Base-by-base conservation (phyloP, 176 grass and related monocot genomes). In the Oryza rufipogon region DNA sequence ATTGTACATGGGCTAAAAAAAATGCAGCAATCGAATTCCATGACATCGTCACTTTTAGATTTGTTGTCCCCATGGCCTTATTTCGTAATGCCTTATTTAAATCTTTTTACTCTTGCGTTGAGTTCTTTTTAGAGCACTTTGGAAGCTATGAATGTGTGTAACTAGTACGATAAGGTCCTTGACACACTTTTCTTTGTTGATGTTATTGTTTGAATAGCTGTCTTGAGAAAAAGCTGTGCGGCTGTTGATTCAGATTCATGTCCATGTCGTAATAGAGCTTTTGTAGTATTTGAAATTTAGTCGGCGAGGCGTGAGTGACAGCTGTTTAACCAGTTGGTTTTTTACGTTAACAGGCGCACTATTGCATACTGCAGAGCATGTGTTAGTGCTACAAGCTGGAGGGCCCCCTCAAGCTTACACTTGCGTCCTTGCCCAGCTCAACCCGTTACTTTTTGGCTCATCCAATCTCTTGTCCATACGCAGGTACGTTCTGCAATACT, bases 131-230 rank as follows among this genome's bases (percentile, higher is more conserved):
- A 11, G 49, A 71, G 16, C 23, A 14, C 66, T 78, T 78, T 85
- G 51, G 83, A 85, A 71, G 54, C 54, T n/a, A 58, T 58, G 54
- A 58, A 58, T 58, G 54, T 58, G 54, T n/a, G 7, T 70, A 32
- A 47, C 66, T 26, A 49, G 75, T 71, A 77, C 38, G 11, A 41
- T 12, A 71, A 71, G 39, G 17, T 79, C 75, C 67, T 33, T 63
- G 34, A 71, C 25, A 63, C 25, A 61, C 83, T 85, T 85, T 78
- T 64, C 47, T 23, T 72, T 23, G 67, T 6, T 65, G 70, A 46
- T 64, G 81, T 65, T 74, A 39, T 46, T 78, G 70, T 11, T 78
- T 64, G 75, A 86, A 79, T 64, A 79, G 75, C 75, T 86, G 83
- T 64, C 25, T 36, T 12, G 23, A 46, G 52, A 32, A 46, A 76